These are phyloP conservation scores for Verticillium isaacii DNA, from an alignment of 2,329 filamentous ascomycete genomes.

Conservation along the genomic window DNA sequence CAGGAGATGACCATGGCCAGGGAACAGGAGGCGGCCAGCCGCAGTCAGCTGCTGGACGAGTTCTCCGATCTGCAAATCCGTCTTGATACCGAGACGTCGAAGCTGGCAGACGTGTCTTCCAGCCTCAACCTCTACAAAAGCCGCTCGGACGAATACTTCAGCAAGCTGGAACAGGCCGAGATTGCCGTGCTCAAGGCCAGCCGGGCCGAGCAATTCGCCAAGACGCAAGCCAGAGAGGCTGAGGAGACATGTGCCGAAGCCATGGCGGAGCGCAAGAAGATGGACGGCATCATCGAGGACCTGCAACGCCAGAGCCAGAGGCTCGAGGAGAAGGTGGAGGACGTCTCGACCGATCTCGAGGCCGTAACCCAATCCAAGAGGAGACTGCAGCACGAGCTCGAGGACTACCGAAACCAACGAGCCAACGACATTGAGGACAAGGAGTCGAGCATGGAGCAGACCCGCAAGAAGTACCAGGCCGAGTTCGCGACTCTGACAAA, in stretches of 20 bases:
- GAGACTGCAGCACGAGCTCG: conserved; percentile 91
- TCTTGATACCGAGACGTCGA: conserved; percentile 83
- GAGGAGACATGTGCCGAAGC: conserved; percentile 87
- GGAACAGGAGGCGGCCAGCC: conserved; percentile 84
- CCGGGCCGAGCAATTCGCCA: conserved; percentile 90
- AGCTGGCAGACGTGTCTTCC: conserved; percentile 75
- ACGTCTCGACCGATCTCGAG: conserved; percentile 84
- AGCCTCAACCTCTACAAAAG: conserved; percentile 87
- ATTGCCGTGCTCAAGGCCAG: conserved; percentile 90
- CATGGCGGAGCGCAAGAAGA: conserved; percentile 87
- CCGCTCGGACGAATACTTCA: conserved; percentile 92
- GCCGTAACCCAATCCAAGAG: conserved; percentile 85
- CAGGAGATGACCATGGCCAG: conserved; percentile 72
- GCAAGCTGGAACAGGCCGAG: conserved; percentile 93
- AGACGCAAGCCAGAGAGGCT: conserved; percentile 80
- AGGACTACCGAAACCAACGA: conserved; percentile 92
- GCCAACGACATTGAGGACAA: conserved; percentile 97
- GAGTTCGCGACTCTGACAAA: conserved; percentile 87
- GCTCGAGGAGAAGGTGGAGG: conserved; percentile 86
- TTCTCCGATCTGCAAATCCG: conserved; percentile 92
- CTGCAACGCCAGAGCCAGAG: conserved; percentile 84
- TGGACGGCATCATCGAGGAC: conserved; percentile 83
- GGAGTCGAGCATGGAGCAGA: conserved; percentile 93
- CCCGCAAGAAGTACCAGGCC: conserved; percentile 92
- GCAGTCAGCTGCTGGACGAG: conserved; percentile 84